Evolutionary conservation across 2,329 filamentous ascomycete species (phyloP), one percentile per base, ranked within the genome.

Genomic region (Trichoderma atrobrunneum): DNA sequence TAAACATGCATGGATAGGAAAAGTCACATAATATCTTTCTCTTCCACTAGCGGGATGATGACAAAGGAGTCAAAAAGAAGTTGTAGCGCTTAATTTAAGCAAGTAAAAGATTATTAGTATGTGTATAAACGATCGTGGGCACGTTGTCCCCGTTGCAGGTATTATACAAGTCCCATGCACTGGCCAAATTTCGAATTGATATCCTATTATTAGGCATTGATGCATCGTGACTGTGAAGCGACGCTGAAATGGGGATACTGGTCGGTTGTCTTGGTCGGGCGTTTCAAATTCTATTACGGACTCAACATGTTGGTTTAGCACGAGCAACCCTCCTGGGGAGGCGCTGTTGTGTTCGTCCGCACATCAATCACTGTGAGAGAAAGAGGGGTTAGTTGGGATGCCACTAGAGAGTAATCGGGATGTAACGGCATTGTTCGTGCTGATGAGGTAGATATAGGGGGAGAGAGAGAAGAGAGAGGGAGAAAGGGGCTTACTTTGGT

Each of bases 321-420:
- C 73, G 82, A 78, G 81, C 92, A 95, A 72, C 91, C 90, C 74
- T 94, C 92, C 82, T 95, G 93, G 79, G 87, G 87, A 75, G 89
- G 84, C 73, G 90, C 88, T 76, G 89, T 87, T 70, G 89, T 89
- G 82, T 90, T 93, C 79, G 94, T 95, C 84, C 95, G 96, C 77
- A 97, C 94, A 84, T 97, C 93, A 80, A 97, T 97, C 93, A 96
- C 93, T 96, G 77, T 26, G 72, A 71, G 3, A 51, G 16, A 16
- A 21, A 62, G 14, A 28, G 18, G 39, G 8, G 26, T 60, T 43
- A 69, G 57, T 69, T 51, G 57, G 36, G 51, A n/a, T 28, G 14
- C 21, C 61, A 73, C 70, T 62, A 69, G 39, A 51, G 71, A 57
- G 43, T 12, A 28, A 18, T 16, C 3, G 14, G 8, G 30, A 66